Percentiles rank a stretch among this genome's conserved stretches.
phyloP scores from a whole-genome alignment of 306 rosid genomes.

The Castanea sativa region DNA sequence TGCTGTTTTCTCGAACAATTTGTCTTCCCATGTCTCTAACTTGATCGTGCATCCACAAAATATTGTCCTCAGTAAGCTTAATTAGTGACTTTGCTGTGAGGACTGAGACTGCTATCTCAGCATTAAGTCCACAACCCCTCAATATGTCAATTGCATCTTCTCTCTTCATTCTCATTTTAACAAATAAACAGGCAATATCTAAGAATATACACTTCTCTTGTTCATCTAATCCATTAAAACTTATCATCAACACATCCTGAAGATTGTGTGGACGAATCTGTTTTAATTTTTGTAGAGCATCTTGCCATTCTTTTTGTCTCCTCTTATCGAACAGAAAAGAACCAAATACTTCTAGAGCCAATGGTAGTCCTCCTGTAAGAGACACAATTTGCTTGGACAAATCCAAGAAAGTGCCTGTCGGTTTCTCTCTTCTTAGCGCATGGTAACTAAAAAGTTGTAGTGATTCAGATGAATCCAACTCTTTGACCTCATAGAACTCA shows the following conservation, averaged over 20 bases:
- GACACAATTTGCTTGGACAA: constrained; percentile 35
- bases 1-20: constrained; percentile 28
- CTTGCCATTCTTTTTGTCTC: constrained; percentile 37
- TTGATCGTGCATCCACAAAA: constrained; percentile 62
- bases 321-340: constrained; percentile 41
- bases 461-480: constrained; percentile 26
- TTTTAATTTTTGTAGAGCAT: constrained; percentile 36
- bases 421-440: constrained; percentile 43
- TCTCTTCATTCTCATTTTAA: constrained; percentile 38
- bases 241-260: constrained; percentile 49
- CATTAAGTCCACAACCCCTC: constrained; percentile 43
- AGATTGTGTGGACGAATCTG: constrained; percentile 28
- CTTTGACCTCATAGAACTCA: constrained; percentile 43
- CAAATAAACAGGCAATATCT: constrained; percentile 57
- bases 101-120: constrained; percentile 33
- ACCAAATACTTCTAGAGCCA: constrained; percentile 63
- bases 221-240: constrained; percentile 47
- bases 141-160: constrained; percentile 41
- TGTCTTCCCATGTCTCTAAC: constrained; percentile 67
- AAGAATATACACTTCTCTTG: constrained; percentile 46
- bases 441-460: constrained; percentile 56
- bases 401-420: neutral
- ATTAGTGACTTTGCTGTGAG: constrained; percentile 46
- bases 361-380: constrained; percentile 48
- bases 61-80: constrained; percentile 24